These are phyloP conservation scores for Pseudogymnoascus sp. DNA, from an alignment of 2,329 filamentous ascomycete genomes.

Conservation along the genomic window DNA sequence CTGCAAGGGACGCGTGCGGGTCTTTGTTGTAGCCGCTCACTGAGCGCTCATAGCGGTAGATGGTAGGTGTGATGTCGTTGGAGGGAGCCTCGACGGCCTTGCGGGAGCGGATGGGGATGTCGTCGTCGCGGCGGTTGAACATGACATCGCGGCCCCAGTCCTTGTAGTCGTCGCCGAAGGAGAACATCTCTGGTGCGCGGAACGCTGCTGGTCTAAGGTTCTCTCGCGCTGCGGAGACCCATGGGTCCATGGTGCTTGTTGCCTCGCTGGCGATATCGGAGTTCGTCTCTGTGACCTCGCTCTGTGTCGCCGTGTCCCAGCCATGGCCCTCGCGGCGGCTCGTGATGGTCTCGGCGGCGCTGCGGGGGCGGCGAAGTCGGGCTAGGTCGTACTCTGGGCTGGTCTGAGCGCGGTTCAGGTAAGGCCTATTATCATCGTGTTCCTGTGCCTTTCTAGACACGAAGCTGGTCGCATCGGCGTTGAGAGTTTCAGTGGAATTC, in stretches of 20 bases:
- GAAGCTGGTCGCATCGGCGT: not conserved
- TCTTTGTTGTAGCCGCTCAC: not conserved
- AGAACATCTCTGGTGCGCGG: constrained; percentile 13
- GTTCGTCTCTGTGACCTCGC: constrained; percentile 23
- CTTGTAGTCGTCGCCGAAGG: constrained; percentile 14
- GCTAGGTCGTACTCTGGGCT: not conserved
- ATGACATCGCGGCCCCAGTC: constrained; percentile 24
- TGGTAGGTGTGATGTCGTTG: not conserved
- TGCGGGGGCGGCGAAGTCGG: constrained; percentile 21
- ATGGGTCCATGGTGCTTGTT: constrained; percentile 19
- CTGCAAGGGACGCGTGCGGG: constrained; percentile 11
- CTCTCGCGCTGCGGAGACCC: constrained; percentile 1
- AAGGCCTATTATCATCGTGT: not conserved
- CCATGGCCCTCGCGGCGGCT: constrained; percentile 29
- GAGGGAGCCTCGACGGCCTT: constrained; percentile 14
- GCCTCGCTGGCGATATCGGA: constrained; percentile 15
- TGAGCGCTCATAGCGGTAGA: constrained; percentile 15
- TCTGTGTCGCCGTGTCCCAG: constrained; percentile 28
- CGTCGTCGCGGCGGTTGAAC: constrained; percentile 18
- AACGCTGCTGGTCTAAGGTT: constrained; percentile 16
- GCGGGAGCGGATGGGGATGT: constrained; percentile 17
- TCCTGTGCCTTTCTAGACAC: not conserved
- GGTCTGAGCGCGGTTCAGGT: not conserved
- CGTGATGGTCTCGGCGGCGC: constrained; percentile 28
- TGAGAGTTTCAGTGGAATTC: constrained; percentile 42